Evolutionary conservation across 1,284 basidiomycete species (phyloP), one percentile per base, ranked within the genome.

Genomic region (Marasmius sp.): DNA sequence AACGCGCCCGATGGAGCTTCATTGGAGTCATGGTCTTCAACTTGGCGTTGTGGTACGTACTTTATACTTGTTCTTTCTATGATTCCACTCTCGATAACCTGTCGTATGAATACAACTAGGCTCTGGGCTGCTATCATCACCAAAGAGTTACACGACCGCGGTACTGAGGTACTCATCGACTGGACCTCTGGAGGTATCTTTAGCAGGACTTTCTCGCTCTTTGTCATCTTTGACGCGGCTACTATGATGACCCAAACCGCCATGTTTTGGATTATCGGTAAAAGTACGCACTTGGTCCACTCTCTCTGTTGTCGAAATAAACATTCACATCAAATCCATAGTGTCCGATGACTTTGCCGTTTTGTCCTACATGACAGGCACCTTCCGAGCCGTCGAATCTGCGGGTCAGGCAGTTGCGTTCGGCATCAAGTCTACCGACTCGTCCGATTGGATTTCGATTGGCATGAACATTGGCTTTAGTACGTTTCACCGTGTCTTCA

Each of bases 271-370:
- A 72, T 74, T 38, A 69, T 75, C 37, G 64, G 66, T 9, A 71
- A 74, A 34, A 74, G 72, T 74, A 52, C 36, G 71, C 34, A 36
- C 27, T 51, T 16, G 14, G n/a, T 64, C n/a, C 22, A 34, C 27
- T 43, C 7, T 48, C 34, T 45, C 3, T 39, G 38, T 47, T 60
- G 49, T 20, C 37, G 27, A n/a, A 22, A 22, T n/a, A 37, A 16
- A 16, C 18, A 37, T 37, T 18, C 34, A 20, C 22, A 49, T 45
- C 48, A 14, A 55, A 9, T 33, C 11, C 27, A 1, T 49, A 74
- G 72, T 75, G 74, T 75, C 74, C 3, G 68, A 73, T 54, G 74
- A 75, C 63, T 75, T 75, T 52, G 70, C 74, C 50, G 66, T 66
- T 3, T 65, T 75, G 1, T 72, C 72, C 1, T 75, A 75, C 59